These are phyloP conservation scores for Trichoderma sp. DNA, from an alignment of 2,329 filamentous ascomycete genomes.

Conservation along the genomic window DNA sequence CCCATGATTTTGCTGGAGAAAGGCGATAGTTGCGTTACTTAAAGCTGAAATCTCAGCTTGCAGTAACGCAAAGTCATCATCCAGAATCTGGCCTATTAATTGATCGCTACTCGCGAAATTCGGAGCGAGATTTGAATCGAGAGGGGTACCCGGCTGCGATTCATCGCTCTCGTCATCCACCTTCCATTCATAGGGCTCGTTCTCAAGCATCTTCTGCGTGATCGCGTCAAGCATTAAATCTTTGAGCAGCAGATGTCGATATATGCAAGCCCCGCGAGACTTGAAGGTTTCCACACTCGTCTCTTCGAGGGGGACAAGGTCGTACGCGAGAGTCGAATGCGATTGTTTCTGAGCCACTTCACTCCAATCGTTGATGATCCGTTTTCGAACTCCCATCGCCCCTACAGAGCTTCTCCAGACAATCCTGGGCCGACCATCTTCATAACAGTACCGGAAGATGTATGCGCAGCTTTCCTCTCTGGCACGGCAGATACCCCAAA, in stretches of 20 bases:
- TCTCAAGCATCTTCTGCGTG: slow-evolving; percentile 9
- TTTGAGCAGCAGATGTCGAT: slow-evolving; percentile 9
- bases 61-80: too few relatives aligned
- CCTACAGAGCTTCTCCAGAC: slow-evolving; percentile 3
- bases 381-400: background rate
- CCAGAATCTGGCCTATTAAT: too few relatives aligned
- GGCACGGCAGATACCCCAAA: slow-evolving; percentile 9
- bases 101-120: too few relatives aligned
- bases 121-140: too few relatives aligned
- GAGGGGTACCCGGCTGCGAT: background rate
- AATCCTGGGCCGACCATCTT: slow-evolving; percentile 1
- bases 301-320: background rate
- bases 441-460: slow-evolving; percentile 14
- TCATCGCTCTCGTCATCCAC: background rate
- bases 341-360: slow-evolving; percentile 7
- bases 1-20: too few relatives aligned
- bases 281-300: background rate
- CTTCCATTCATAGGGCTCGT: background rate
- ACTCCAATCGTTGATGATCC: background rate
- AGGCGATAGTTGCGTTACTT: too few relatives aligned
- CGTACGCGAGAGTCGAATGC: background rate
- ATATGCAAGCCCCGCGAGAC: background rate
- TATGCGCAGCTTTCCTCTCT: slow-evolving; percentile 2
- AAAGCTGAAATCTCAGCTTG: too few relatives aligned
- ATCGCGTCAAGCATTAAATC: slow-evolving; percentile 15